phyloP scores from a whole-genome alignment of 768 basidiomycete species.

The Lentinula guzmanii region DNA sequence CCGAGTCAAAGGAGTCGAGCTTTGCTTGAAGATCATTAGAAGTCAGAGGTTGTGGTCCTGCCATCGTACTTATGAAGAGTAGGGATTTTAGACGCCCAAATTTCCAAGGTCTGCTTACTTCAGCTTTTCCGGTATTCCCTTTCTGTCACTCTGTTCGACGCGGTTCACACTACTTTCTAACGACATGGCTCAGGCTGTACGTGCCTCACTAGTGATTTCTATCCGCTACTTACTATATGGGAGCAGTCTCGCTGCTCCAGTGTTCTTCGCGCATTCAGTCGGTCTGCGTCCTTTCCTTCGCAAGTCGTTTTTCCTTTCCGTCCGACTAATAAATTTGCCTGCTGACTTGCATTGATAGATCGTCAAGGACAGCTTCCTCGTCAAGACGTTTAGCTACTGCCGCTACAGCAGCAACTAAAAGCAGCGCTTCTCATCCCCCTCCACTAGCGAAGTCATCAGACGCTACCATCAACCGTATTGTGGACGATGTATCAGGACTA shows the following conservation, averaged over 20 bases:
- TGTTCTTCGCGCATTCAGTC: slow-evolving; percentile 35
- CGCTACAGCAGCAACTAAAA: slow-evolving; percentile 35
- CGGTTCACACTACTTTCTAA: neutral
- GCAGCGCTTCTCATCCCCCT: slow-evolving; percentile 35
- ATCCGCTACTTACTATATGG: neutral
- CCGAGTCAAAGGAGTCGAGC: slow-evolving; percentile 47
- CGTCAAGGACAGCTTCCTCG: slow-evolving; percentile 28
- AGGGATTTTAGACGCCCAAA: neutral
- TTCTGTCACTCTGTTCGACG: neutral
- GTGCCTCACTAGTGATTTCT: neutral
- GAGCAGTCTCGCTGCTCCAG: slow-evolving; percentile 36
- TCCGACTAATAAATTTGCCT: neutral
- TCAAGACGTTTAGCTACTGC: slow-evolving; percentile 57
- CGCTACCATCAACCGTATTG: slow-evolving; percentile 72
- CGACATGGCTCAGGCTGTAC: slow-evolving; percentile 5
- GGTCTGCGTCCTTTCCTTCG: slow-evolving; percentile 31
- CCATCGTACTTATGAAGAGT: neutral
- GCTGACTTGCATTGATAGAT: slow-evolving; percentile 18
- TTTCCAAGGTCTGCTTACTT: neutral
- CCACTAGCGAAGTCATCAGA: slow-evolving; percentile 38
- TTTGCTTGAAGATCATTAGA: slow-evolving; percentile 28
- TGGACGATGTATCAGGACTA: slow-evolving; percentile 86
- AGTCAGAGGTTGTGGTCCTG: slow-evolving; percentile 29
- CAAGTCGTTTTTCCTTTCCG: slow-evolving; percentile 14
- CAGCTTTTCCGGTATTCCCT: neutral